A percentile compares a stretch with the other conserved stretches of the same genome.
phyloP scores from a whole-genome alignment of 305 asterid species.

The Fraxinus albicans region DNA sequence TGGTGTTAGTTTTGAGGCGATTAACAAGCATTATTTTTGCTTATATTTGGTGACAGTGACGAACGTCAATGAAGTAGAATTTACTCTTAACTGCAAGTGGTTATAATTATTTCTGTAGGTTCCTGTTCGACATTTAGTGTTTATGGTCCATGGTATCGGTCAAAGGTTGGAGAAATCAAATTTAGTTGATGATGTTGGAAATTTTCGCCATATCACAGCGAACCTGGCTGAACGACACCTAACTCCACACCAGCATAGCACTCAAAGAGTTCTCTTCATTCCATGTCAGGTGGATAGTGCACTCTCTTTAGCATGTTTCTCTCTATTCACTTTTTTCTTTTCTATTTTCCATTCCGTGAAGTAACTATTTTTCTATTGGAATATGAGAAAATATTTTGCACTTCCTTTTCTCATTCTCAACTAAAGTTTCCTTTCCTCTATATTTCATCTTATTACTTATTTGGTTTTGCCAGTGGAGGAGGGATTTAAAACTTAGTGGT shows the following conservation, averaged over 20 bases:
- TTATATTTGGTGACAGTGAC: constrained; percentile 3
- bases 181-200: constrained; percentile 93
- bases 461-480: constrained; percentile 74
- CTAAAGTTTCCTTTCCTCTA: constrained; percentile 10
- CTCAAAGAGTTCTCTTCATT: constrained; percentile 87
- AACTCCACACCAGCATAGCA: constrained; percentile 80
- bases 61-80: not conserved
- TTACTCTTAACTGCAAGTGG: constrained; percentile 1
- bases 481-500: constrained; percentile 85
- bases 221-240: constrained; percentile 81
- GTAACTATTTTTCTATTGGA: not conserved
- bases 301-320: constrained; percentile 12
- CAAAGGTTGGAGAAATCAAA: constrained; percentile 96
- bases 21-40: not conserved
- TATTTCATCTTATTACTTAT: constrained; percentile 3
- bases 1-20: not conserved
- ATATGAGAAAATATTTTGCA: not conserved
- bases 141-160: constrained; percentile 99
- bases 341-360: not conserved
- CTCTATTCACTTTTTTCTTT: not conserved
- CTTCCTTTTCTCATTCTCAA: constrained; percentile 10
- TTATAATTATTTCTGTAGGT: constrained; percentile 50
- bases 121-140: constrained; percentile 90
- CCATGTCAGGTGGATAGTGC: constrained; percentile 79
- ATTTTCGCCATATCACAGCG: constrained; percentile 74